phyloP scores from a whole-genome alignment of 2,329 filamentous ascomycete genomes.

The Golovinomyces cichoracearum region DNA sequence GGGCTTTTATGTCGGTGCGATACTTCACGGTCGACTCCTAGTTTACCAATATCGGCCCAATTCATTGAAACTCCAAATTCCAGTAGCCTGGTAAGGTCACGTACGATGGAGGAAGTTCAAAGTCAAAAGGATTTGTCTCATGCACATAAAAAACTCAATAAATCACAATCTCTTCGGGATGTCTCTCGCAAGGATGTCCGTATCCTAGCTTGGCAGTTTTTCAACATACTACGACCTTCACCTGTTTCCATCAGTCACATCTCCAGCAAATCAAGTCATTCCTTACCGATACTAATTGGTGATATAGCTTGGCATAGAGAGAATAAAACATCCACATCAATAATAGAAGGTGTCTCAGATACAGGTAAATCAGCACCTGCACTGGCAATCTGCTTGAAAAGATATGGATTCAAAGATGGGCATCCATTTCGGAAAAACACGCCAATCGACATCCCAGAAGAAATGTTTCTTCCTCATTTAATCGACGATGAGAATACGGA shows the following conservation, averaged over 20 bases:
- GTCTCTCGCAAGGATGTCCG: constrained; percentile 48
- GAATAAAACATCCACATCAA: neutral
- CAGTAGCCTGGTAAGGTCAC: constrained; percentile 1
- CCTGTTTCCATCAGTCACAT: constrained; percentile 2
- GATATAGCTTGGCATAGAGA: constrained; percentile 59
- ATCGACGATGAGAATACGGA: constrained; percentile 50
- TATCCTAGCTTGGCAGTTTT: constrained; percentile 95
- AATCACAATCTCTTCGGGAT: constrained; percentile 11
- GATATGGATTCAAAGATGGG: constrained; percentile 55
- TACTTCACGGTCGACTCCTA: neutral
- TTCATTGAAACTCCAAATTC: neutral
- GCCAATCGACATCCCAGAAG: constrained; percentile 72
- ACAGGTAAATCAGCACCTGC: constrained; percentile 42
- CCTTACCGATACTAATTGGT: constrained; percentile 15
- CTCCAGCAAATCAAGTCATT: neutral
- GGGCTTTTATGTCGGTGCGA: neutral
- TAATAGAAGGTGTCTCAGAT: neutral
- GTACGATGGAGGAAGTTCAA: constrained; percentile 1
- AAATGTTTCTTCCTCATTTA: constrained; percentile 64
- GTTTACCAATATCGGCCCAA: neutral
- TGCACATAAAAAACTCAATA: constrained; percentile 18
- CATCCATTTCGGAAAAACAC: constrained; percentile 48
- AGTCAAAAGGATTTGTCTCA: constrained; percentile 7
- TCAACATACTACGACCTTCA: constrained; percentile 60
- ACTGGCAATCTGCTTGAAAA: constrained; percentile 75